These are phyloP conservation scores for Annulohypoxylon moriforme DNA, from an alignment of 495 filamentous ascomycete species.

Conservation along the genomic window DNA sequence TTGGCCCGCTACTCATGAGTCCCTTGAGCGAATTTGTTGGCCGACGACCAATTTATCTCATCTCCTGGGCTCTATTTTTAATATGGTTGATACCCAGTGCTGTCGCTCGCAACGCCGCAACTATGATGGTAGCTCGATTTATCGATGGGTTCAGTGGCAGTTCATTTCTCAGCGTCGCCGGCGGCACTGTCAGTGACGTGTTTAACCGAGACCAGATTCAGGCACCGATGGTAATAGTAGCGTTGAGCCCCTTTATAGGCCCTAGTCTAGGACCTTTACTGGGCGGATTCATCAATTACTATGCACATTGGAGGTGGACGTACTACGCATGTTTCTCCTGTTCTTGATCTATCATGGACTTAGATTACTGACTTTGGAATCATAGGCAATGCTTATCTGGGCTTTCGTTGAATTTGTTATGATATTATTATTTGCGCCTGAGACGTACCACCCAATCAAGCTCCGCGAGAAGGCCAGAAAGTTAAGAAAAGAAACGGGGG, in stretches of 20 bases:
- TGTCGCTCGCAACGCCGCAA: slow-evolving; percentile 82
- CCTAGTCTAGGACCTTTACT: slow-evolving; percentile 64
- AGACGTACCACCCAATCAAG: slow-evolving; percentile 85
- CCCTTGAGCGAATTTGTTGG: slow-evolving; percentile 84
- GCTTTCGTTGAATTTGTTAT: slow-evolving; percentile 67
- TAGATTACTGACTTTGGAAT: slow-evolving; percentile 6
- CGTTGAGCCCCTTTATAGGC: slow-evolving; percentile 73
- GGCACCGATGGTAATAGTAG: slow-evolving; percentile 72
- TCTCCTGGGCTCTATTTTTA: slow-evolving; percentile 80
- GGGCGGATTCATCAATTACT: slow-evolving; percentile 76
- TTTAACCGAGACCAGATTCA: slow-evolving; percentile 80
- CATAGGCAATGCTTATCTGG: slow-evolving; percentile 77
- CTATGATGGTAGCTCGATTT: slow-evolving; percentile 85
- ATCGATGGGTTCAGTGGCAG: slow-evolving; percentile 85
- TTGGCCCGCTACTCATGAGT: slow-evolving; percentile 78
- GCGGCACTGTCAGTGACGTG: slow-evolving; percentile 91
- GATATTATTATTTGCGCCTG: slow-evolving; percentile 81
- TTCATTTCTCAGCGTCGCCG: slow-evolving; percentile 90
- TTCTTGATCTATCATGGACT: background rate
- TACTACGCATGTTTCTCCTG: slow-evolving; percentile 70
- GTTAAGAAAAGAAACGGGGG: slow-evolving; percentile 79
- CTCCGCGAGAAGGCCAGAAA: slow-evolving; percentile 78
- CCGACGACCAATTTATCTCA: slow-evolving; percentile 83
- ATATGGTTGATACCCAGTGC: slow-evolving; percentile 92
- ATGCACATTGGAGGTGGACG: slow-evolving; percentile 86